phyloP scores from a whole-genome alignment of 139 green algal species.

The Chlamydomonas urium region DNA sequence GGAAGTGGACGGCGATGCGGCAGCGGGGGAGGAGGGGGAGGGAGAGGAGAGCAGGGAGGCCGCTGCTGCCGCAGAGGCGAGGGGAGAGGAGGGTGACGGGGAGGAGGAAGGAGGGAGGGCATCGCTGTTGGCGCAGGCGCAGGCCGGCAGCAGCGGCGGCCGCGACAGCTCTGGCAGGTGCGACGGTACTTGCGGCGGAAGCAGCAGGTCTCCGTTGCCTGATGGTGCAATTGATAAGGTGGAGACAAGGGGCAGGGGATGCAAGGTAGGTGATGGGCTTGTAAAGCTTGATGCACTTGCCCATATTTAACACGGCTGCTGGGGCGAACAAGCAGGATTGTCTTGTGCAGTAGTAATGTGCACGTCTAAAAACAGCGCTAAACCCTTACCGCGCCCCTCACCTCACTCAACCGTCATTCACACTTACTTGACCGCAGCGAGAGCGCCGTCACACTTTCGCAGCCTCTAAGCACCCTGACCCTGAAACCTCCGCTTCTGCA shows the following conservation, averaged over 20 bases:
- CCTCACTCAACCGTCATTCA: too few relatives aligned
- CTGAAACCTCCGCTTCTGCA: too few relatives aligned
- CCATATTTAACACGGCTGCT: too few relatives aligned
- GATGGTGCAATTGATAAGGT: not conserved
- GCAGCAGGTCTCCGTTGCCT: not conserved
- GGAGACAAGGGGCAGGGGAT: not conserved
- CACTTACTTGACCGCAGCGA: not conserved
- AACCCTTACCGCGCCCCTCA: too few relatives aligned
- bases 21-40: not conserved
- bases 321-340: too few relatives aligned
- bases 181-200: not conserved
- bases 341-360: too few relatives aligned
- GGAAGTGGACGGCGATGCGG: not conserved
- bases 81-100: not conserved
- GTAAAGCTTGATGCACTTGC: too few relatives aligned
- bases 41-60: not conserved
- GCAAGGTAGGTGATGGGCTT: not conserved
- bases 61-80: not conserved
- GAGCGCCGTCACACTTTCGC: too few relatives aligned
- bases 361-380: too few relatives aligned
- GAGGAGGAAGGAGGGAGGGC: not conserved
- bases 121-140: too few relatives aligned
- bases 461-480: too few relatives aligned
- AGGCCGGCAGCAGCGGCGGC: not conserved
- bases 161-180: not conserved